Base-by-base conservation (phyloP, 768 basidiomycete species). In the Infundibulicybe gibba region DNA sequence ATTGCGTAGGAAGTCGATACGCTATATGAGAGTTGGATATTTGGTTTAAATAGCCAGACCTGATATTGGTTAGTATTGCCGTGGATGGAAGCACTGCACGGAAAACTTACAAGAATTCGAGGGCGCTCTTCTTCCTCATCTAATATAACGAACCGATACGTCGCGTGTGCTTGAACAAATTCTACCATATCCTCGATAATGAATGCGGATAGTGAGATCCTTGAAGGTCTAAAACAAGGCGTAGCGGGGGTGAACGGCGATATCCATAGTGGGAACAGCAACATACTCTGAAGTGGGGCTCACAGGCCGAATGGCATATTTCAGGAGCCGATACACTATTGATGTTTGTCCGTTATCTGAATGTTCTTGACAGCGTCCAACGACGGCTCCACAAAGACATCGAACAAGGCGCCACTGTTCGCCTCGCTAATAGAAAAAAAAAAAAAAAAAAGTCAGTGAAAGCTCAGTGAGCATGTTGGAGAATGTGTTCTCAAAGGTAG, bases 11-110 rank as follows among this genome's bases (percentile, higher is more conserved):
- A 69, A 10, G 67, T 64, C 5, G 77, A 64, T 8, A 79, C 73
- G 39, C 79, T 76, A 60, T 92, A 94, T 1, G 92, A 81, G 12
- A 97, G 65, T 10, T 79, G 80, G 54, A 98, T 81, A 52, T 76
- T 83, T 0, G 94, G 93, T 63, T 94, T 97, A 77, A 98, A 97
- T 16, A 97, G 61, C 94, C 95, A 97, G 16, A 97, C 74, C 93
- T 94, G 58, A 17, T 20, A 38, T 39, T 41, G 49, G 49, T 35
- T 35, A 40, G 30, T 4, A 45, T 2, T 34, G 11, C 39, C 37
- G 30, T 21, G 14, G 20, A 35, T 42, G 20, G 35, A 8, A 25
- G 25, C 8, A 8, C 8, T 3, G 8, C 8, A 25, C 25, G 4
- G 3, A 25, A 9, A 5, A 70, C 87, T 49, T 45, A 97, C 93